These are phyloP conservation scores for Daldinia grandis DNA, from an alignment of 495 filamentous ascomycete species.

Conservation along the genomic window DNA sequence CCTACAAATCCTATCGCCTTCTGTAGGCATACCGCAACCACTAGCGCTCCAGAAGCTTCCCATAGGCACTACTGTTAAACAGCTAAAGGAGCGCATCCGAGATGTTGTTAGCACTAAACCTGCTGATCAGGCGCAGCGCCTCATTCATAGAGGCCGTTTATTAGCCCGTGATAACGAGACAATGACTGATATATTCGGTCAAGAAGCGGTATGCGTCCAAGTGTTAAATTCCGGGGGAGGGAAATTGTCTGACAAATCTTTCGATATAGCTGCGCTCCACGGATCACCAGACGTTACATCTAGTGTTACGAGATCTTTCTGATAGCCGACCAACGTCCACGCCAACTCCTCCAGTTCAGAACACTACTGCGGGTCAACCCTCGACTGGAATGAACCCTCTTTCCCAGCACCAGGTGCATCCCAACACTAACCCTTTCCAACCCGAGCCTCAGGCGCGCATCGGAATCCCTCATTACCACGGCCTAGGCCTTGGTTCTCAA, in stretches of 20 bases:
- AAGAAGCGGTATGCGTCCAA: constrained; percentile 60
- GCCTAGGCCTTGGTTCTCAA: constrained; percentile 31
- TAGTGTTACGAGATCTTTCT: constrained; percentile 63
- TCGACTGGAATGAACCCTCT: constrained; percentile 7
- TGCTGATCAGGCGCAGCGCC: constrained; percentile 62
- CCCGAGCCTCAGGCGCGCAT: constrained; percentile 21
- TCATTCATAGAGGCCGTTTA: constrained; percentile 73
- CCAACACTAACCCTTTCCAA: constrained; percentile 20
- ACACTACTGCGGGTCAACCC: constrained; percentile 21
- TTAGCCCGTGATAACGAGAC: constrained; percentile 62
- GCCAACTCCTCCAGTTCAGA: constrained; percentile 35
- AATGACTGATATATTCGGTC: constrained; percentile 65
- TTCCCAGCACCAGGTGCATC: constrained; percentile 32
- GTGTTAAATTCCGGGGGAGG: not conserved
- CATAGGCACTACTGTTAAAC: constrained; percentile 63
- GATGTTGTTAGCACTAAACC: constrained; percentile 63
- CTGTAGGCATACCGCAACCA: constrained; percentile 61
- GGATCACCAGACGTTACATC: constrained; percentile 65
- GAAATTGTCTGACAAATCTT: constrained; percentile 12
- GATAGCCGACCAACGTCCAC: constrained; percentile 44
- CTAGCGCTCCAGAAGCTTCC: constrained; percentile 63
- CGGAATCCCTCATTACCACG: constrained; percentile 25
- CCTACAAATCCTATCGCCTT: constrained; percentile 72
- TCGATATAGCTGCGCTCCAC: constrained; percentile 54
- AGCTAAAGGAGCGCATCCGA: constrained; percentile 69